A percentile compares a stretch with the other conserved stretches of the same genome.
Evolutionary conservation across 2,329 filamentous ascomycete genomes (phyloP).

Genomic region (Microsporum audouinii): DNA sequence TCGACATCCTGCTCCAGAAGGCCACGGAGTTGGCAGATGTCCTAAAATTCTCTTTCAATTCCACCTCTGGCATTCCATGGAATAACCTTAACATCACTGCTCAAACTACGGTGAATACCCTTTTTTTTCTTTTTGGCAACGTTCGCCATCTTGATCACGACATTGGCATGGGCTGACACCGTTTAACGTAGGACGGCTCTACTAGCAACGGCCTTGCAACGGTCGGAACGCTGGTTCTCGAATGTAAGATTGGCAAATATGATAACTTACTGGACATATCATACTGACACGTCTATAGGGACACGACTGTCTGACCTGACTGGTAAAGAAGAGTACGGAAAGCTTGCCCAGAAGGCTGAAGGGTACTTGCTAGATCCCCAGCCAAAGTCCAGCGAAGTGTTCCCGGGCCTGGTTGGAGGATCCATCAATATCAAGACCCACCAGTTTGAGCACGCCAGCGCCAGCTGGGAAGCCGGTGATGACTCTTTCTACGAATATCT

Average conservation of each 20-base stretch:
- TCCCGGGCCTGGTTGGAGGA: conserved; percentile 63
- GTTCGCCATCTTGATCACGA: neutral
- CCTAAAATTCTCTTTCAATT: conserved; percentile 67
- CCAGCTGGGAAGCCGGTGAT: conserved; percentile 65
- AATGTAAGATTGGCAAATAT: conserved; percentile 38
- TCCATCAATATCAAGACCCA: conserved; percentile 55
- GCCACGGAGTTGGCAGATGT: conserved; percentile 58
- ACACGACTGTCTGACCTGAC: conserved; percentile 60
- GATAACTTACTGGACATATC: neutral
- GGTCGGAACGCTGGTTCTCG: conserved; percentile 65
- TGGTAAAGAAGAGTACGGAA: conserved; percentile 53
- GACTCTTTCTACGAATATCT: conserved; percentile 85
- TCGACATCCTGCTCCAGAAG: conserved; percentile 48
- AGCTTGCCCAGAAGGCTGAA: conserved; percentile 56
- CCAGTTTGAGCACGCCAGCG: conserved; percentile 52
- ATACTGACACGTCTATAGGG: conserved; percentile 10
- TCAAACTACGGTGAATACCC: conserved; percentile 24
- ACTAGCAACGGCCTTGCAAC: conserved; percentile 61
- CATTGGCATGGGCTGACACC: conserved; percentile 9
- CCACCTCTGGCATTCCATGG: conserved; percentile 60
- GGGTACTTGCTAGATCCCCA: conserved; percentile 57
- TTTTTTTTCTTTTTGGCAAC: too few species aligned
- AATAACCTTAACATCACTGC: conserved; percentile 54
- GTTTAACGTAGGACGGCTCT: conserved; percentile 32
- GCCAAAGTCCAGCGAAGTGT: conserved; percentile 55